These are phyloP conservation scores for Rubroboletus pulcherrimus DNA, from an alignment of 768 basidiomycete species.

Conservation along the genomic window DNA sequence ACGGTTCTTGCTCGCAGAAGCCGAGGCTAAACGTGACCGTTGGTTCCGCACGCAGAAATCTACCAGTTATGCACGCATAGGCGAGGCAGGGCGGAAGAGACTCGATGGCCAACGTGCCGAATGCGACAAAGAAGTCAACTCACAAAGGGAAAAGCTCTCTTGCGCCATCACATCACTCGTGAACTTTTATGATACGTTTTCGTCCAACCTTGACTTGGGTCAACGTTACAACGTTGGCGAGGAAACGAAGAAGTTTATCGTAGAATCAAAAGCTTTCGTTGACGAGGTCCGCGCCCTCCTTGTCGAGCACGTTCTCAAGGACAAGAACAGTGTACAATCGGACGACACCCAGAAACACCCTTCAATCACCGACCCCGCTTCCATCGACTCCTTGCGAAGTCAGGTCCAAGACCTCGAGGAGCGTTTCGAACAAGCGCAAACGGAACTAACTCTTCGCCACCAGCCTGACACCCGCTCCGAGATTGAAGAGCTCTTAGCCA, in stretches of 20 bases:
- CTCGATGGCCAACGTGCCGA: conserved; percentile 28
- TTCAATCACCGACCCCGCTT: background rate
- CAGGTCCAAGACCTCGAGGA: conserved; percentile 25
- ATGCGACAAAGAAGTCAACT: conserved; percentile 24
- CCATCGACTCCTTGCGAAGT: conserved; percentile 11
- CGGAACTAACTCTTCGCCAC: conserved; percentile 28
- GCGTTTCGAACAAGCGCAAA: conserved; percentile 29
- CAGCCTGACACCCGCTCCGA: conserved; percentile 16
- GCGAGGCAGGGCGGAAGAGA: conserved; percentile 28
- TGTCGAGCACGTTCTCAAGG: conserved; percentile 17
- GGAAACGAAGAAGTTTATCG: conserved; percentile 20
- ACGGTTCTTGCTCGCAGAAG: conserved; percentile 23
- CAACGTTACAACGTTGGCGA: conserved; percentile 26
- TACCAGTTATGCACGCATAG: conserved; percentile 25
- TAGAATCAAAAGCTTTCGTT: conserved; percentile 25
- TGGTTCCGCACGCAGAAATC: conserved; percentile 33
- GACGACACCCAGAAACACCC: background rate
- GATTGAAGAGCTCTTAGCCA: conserved; percentile 16
- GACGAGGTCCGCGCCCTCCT: conserved; percentile 25
- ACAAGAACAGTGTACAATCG: conserved; percentile 8
- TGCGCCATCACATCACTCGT: conserved; percentile 23
- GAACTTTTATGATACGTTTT: conserved; percentile 18
- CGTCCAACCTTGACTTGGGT: conserved; percentile 25
- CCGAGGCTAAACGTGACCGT: conserved; percentile 27
- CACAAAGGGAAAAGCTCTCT: conserved; percentile 25